A percentile compares a stretch with the other conserved stretches of the same genome.
Evolutionary conservation across 345 rosid genomes (phyloP).

Genomic region (Alliaria petiolata): DNA sequence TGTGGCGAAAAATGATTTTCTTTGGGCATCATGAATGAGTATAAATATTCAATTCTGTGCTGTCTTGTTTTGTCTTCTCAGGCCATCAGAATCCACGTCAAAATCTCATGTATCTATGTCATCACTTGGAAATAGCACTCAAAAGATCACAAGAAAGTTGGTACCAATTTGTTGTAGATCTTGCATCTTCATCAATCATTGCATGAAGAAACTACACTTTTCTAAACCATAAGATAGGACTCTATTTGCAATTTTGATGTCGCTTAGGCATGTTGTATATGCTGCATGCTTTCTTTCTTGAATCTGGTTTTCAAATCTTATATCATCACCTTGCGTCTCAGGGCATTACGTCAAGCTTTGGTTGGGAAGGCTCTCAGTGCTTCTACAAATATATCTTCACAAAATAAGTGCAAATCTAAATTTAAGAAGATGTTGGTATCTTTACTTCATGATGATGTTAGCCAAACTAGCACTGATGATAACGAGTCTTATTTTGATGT

Average conservation of each 20-base stretch:
- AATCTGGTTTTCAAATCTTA: slow-evolving; percentile 2
- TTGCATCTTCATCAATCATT: slow-evolving; percentile 17
- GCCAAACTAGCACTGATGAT: neutral
- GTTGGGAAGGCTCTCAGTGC: slow-evolving; percentile 36
- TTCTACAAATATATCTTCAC: slow-evolving; percentile 33
- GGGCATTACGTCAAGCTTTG: slow-evolving; percentile 44
- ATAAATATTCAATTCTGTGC: slow-evolving; percentile 2
- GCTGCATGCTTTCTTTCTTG: neutral
- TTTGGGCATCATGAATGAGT: slow-evolving; percentile 3
- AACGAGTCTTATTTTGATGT: slow-evolving; percentile 16
- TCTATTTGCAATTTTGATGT: slow-evolving; percentile 3
- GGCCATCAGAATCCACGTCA: slow-evolving; percentile 35
- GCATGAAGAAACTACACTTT: neutral
- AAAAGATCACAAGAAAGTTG: slow-evolving; percentile 43
- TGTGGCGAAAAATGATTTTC: neutral
- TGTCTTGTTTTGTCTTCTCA: slow-evolving; percentile 27
- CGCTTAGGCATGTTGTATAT: neutral
- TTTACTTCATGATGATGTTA: slow-evolving; percentile 22
- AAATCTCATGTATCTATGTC: slow-evolving; percentile 20
- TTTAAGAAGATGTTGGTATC: slow-evolving; percentile 41
- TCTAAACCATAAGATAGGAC: neutral
- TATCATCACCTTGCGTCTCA: slow-evolving; percentile 29
- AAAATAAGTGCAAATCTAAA: slow-evolving; percentile 41
- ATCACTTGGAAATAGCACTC: slow-evolving; percentile 35
- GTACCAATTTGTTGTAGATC: slow-evolving; percentile 31